Evolutionary conservation across 1,284 basidiomycete genomes (phyloP).

Genomic region (Boletus semigastroideus): DNA sequence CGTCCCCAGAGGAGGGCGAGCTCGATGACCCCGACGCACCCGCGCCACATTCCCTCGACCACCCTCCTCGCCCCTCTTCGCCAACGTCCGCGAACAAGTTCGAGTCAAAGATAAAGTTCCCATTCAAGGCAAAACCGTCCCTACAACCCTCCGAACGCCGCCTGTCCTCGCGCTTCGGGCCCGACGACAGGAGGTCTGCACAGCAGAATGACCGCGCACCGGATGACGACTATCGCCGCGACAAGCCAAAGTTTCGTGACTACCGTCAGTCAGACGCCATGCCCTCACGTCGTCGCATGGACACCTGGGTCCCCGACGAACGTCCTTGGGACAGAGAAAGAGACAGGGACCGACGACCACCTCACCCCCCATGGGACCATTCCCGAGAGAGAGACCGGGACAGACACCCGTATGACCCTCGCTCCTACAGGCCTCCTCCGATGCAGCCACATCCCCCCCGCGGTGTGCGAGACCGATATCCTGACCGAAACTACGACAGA

Average conservation of each 20-base stretch:
- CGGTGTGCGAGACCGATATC: slow-evolving; percentile 25
- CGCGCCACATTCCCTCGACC: slow-evolving; percentile 14
- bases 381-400: slow-evolving; percentile 22
- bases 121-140: slow-evolving; percentile 62
- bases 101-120: slow-evolving; percentile 60
- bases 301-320: slow-evolving; percentile 33
- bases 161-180: slow-evolving; percentile 13
- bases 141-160: slow-evolving; percentile 8
- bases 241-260: slow-evolving; percentile 30
- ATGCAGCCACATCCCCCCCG: slow-evolving; percentile 14
- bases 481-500: slow-evolving; percentile 22
- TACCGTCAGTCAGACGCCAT: slow-evolving; percentile 20
- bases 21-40: slow-evolving; percentile 47
- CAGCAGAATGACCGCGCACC: slow-evolving; percentile 44
- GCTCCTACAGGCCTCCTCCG: slow-evolving; percentile 20
- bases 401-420: slow-evolving; percentile 21
- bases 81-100: slow-evolving; percentile 27
- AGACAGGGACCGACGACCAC: slow-evolving; percentile 24
- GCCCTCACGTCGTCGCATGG: slow-evolving; percentile 23
- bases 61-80: slow-evolving; percentile 13
- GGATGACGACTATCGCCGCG: slow-evolving; percentile 44
- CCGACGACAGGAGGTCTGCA: slow-evolving; percentile 29
- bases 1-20: slow-evolving; percentile 77
- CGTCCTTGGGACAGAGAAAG: slow-evolving; percentile 24
- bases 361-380: slow-evolving; percentile 21